A percentile compares a stretch with the other conserved stretches of the same genome.
phyloP scores from a whole-genome alignment of 1,139 yeast species.

The Geotrichum histeridarum region DNA sequence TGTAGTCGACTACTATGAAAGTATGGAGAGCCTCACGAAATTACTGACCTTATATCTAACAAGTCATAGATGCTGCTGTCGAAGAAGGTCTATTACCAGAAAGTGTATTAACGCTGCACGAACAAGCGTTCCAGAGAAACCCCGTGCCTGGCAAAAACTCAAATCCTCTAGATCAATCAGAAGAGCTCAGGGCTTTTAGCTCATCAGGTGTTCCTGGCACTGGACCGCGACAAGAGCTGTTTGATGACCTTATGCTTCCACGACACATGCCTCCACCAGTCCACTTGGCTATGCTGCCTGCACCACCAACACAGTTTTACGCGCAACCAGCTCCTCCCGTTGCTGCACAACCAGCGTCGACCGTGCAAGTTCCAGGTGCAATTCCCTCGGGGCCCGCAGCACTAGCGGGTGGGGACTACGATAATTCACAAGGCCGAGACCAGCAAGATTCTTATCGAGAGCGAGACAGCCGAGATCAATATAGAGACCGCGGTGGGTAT shows the following conservation, averaged over 20 bases:
- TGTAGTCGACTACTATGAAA: constrained; percentile 73
- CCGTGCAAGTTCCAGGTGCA: not conserved
- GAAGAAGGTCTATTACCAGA: constrained; percentile 29
- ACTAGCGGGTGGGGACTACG: not conserved
- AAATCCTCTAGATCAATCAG: constrained; percentile 25
- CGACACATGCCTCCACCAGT: constrained; percentile 26
- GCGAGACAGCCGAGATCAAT: not conserved
- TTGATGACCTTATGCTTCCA: constrained; percentile 15
- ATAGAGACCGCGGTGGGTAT: not conserved
- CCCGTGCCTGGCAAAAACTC: constrained; percentile 14
- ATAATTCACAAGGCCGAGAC: not conserved
- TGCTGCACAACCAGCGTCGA: not conserved
- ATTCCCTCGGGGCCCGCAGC: not conserved
- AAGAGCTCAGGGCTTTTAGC: constrained; percentile 21
- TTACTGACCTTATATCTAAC: constrained; percentile 1
- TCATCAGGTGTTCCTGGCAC: constrained; percentile 26
- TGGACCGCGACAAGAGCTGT: constrained; percentile 19
- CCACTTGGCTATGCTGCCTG: constrained; percentile 24
- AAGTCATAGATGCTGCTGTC: constrained; percentile 26
- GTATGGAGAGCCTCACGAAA: constrained; percentile 25
- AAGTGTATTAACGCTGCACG: constrained; percentile 18
- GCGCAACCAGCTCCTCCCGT: not conserved
- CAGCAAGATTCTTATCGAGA: not conserved
- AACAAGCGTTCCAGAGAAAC: constrained; percentile 19
- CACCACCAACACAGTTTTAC: constrained; percentile 28